phyloP scores from a whole-genome alignment of 176 grass and related monocot genomes.

The Triticum dicoccoides region DNA sequence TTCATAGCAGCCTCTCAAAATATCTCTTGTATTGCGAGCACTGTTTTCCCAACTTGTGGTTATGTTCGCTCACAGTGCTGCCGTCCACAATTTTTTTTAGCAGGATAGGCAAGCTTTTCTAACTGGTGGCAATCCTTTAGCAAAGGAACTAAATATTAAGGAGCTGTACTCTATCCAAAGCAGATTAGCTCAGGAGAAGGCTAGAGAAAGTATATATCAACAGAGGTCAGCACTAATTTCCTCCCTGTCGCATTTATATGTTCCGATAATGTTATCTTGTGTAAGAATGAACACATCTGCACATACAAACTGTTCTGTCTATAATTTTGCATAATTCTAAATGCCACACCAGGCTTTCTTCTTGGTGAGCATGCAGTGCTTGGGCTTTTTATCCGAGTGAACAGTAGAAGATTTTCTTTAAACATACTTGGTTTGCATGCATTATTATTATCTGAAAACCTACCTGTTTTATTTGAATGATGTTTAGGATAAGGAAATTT shows the following conservation, averaged over 20 bases:
- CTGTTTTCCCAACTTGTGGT: neutral
- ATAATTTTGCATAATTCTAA: neutral
- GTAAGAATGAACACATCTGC: neutral
- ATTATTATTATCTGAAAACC: neutral
- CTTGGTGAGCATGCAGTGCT: neutral
- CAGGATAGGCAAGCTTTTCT: constrained; percentile 73
- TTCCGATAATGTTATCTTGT: neutral
- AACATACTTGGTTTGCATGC: neutral
- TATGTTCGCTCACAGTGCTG: constrained; percentile 14
- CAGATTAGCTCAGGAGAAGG: constrained; percentile 79
- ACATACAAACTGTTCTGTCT: neutral
- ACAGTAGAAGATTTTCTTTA: neutral
- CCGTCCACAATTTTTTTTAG: constrained; percentile 25
- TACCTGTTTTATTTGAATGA: neutral
- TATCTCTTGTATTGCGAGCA: constrained; percentile 5
- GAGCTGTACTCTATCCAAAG: constrained; percentile 88
- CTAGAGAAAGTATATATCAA: constrained; percentile 59
- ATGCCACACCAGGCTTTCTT: neutral
- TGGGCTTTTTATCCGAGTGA: neutral
- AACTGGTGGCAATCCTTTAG: constrained; percentile 53
- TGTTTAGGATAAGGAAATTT: neutral
- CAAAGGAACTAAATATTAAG: constrained; percentile 78
- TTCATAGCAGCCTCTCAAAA: constrained; percentile 6
- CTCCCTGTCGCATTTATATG: neutral
- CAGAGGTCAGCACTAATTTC: constrained; percentile 52